Conservation (phyloP, 169 alveolate genomes). For the Eimeria tenella region DNA sequence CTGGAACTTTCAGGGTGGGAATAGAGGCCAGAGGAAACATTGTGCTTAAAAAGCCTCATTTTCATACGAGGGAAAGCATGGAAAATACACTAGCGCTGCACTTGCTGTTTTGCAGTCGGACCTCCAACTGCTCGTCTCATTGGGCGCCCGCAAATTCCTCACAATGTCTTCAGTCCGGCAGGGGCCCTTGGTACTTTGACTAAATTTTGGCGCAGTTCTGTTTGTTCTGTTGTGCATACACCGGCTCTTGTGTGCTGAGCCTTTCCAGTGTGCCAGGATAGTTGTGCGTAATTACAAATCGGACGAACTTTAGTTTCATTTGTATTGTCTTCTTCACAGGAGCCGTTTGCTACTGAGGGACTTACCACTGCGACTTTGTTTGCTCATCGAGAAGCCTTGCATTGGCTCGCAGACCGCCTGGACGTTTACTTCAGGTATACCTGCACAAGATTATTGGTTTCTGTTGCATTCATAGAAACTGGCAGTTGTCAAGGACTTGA, state of each 20-base stretch:
- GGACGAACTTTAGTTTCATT: background rate
- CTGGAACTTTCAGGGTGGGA: background rate
- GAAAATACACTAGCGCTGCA: background rate
- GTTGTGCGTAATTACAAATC: background rate
- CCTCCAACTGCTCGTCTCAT: conserved; percentile 38
- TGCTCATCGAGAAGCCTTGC: conserved; percentile 67
- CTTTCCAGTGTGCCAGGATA: background rate
- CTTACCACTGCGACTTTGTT: conserved; percentile 25
- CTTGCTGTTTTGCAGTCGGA: conserved; percentile 3
- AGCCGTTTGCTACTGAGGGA: conserved; percentile 49
- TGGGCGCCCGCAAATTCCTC: conserved; percentile 47
- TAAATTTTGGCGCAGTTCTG: background rate
- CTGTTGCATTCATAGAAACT: background rate
- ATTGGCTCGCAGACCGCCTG: conserved; percentile 68
- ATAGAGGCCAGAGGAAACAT: background rate
- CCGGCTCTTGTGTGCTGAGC: background rate
- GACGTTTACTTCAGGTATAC: conserved; percentile 58
- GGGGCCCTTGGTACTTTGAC: conserved; percentile 40
- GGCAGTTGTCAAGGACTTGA: no score
- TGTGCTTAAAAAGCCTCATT: background rate
- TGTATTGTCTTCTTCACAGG: background rate
- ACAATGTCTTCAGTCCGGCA: background rate
- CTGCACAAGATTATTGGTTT: background rate
- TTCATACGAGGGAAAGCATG: background rate
- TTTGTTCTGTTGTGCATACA: background rate